These are phyloP conservation scores for Candolleomyces eurysporus DNA, from an alignment of 768 basidiomycete species.

Conservation along the genomic window DNA sequence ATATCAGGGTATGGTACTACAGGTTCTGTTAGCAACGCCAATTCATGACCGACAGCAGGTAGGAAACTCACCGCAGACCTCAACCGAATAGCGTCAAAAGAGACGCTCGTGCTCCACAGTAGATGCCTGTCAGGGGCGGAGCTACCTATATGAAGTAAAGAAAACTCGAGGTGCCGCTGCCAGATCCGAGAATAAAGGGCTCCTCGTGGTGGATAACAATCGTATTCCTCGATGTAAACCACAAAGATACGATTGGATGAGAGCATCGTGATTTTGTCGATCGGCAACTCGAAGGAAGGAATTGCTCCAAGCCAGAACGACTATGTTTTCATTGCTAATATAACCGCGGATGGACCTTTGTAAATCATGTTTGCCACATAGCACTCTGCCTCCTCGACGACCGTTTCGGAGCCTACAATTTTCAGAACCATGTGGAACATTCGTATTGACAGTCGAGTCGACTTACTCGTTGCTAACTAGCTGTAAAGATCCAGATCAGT, in stretches of 20 bases:
- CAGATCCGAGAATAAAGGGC: not conserved
- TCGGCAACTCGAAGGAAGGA: slow-evolving; percentile 79
- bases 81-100: too few species aligned
- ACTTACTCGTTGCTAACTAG: slow-evolving; percentile 75
- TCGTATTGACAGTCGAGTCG: slow-evolving; percentile 74
- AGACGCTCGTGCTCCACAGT: too few species aligned
- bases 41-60: too few species aligned
- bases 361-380: slow-evolving; percentile 94
- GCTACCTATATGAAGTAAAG: too few species aligned
- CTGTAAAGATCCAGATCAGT: slow-evolving; percentile 35
- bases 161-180: not conserved
- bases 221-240: not conserved
- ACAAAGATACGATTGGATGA: slow-evolving; percentile 19
- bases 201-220: not conserved
- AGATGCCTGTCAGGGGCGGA: too few species aligned
- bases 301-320: slow-evolving; percentile 78
- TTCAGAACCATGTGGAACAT: slow-evolving; percentile 77
- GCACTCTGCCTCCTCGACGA: slow-evolving; percentile 86
- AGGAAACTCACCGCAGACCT: too few species aligned
- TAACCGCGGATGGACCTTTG: slow-evolving; percentile 91
- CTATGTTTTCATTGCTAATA: slow-evolving; percentile 95
- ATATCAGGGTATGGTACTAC: too few species aligned
- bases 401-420: slow-evolving; percentile 67
- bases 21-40: too few species aligned
- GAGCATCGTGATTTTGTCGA: slow-evolving; percentile 50